phyloP scores from a whole-genome alignment of 352 stramenopile genomes.

The Lagenidium giganteum region DNA sequence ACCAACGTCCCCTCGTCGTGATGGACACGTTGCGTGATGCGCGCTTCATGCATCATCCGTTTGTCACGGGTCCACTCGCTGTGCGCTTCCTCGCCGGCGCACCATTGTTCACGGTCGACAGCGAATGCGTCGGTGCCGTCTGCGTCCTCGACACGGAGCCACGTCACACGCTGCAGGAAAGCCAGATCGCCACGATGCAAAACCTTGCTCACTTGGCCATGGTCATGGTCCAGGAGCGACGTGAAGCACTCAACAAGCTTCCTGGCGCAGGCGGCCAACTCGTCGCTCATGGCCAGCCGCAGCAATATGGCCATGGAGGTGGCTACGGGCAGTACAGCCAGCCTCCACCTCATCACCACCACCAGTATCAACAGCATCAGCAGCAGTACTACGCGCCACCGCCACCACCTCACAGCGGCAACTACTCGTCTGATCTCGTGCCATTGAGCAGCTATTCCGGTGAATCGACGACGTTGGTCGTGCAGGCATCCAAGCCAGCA shows the following conservation, averaged over 20 bases:
- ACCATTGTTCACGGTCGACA: constrained; percentile 86
- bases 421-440: constrained; percentile 61
- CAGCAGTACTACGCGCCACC: constrained; percentile 1
- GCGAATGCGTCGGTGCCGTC: constrained; percentile 69
- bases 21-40: constrained; percentile 85
- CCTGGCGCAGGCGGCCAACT: constrained; percentile 41
- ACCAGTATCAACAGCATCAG: constrained; percentile 4
- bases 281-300: no score
- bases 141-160: constrained; percentile 77
- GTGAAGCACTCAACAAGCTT: constrained; percentile 59
- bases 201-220: constrained; percentile 80
- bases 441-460: constrained; percentile 48
- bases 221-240: constrained; percentile 83
- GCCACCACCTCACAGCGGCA: constrained; percentile 1
- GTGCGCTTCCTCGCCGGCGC: constrained; percentile 93
- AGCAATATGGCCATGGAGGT: no score
- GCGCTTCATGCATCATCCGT: constrained; percentile 85
- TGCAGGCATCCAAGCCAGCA: constrained; percentile 23
- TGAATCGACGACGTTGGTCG: constrained; percentile 39
- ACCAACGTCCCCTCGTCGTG: constrained; percentile 76
- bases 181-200: constrained; percentile 80
- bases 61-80: constrained; percentile 86
- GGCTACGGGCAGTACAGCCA: constrained; percentile 7
- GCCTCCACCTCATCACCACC: constrained; percentile 10
- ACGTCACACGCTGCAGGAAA: constrained; percentile 55